phyloP scores from a whole-genome alignment of 2,329 filamentous ascomycete genomes.

The Penicillium sp. region DNA sequence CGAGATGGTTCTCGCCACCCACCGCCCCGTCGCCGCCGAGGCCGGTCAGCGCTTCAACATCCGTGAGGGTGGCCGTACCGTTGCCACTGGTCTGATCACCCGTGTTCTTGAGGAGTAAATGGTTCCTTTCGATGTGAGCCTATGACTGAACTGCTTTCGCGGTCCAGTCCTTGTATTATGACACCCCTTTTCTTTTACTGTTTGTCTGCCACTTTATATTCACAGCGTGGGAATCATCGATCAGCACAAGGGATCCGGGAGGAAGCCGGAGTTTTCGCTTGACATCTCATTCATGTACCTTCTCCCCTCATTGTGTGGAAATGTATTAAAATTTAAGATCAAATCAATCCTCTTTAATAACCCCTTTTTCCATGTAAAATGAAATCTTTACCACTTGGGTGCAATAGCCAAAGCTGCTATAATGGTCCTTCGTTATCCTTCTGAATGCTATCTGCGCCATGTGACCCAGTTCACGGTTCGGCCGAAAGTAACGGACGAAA shows the following conservation, averaged over 20 bases:
- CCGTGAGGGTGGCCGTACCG: constrained; percentile 90
- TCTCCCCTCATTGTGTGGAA: constrained; percentile 30
- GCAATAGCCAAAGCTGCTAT: too few relatives aligned
- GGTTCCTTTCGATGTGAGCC: constrained; percentile 3
- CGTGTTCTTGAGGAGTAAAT: constrained; percentile 59
- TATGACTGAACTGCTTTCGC: not conserved
- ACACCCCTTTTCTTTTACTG: constrained; percentile 27
- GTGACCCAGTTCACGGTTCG: constrained; percentile 3
- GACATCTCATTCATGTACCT: constrained; percentile 34
- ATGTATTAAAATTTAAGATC: constrained; percentile 22
- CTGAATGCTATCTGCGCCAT: not conserved
- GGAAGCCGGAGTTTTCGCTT: constrained; percentile 35
- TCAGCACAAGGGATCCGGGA: constrained; percentile 29
- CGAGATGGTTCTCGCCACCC: constrained; percentile 89
- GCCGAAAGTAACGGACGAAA: constrained; percentile 23
- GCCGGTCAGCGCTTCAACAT: constrained; percentile 95
- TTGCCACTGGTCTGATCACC: constrained; percentile 80
- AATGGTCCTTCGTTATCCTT: not conserved
- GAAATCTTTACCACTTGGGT: too few relatives aligned
- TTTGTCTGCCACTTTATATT: constrained; percentile 30
- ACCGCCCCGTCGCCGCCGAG: constrained; percentile 84
- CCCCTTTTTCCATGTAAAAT: not conserved
- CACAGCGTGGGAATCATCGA: constrained; percentile 38
- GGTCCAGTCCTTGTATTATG: constrained; percentile 32
- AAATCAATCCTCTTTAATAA: constrained; percentile 4